Conservation (phyloP, 106 monocot genomes). For the Allium cepa region DNA sequence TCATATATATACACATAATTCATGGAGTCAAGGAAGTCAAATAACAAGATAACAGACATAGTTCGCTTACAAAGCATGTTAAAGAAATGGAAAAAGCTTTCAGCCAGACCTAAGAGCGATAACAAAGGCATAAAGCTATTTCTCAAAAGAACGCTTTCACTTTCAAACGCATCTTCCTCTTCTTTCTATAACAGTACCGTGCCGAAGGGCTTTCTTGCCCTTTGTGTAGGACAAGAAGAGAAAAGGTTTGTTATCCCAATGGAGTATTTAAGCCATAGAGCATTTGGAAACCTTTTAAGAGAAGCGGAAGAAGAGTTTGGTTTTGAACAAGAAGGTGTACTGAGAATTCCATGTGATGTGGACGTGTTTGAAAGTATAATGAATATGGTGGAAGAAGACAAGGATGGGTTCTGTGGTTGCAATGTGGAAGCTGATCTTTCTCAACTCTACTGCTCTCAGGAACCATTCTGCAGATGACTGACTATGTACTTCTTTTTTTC, state of each 20-base stretch:
- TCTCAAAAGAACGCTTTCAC: conserved; percentile 43
- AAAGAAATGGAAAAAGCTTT: conserved; percentile 64
- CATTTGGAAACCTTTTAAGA: conserved; percentile 34
- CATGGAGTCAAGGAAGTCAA: conserved; percentile 24
- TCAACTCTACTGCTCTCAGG: background rate
- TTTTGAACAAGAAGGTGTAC: conserved; percentile 43
- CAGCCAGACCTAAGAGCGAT: conserved; percentile 27
- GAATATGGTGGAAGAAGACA: conserved; percentile 33
- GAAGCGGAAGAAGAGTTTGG: conserved; percentile 69
- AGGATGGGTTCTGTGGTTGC: conserved; percentile 17
- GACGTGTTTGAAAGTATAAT: conserved; percentile 39
- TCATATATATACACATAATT: background rate
- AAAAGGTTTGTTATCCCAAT: conserved; percentile 57
- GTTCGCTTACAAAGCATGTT: conserved; percentile 54
- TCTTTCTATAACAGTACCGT: conserved; percentile 3
- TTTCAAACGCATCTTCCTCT: conserved; percentile 15
- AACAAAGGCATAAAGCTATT: conserved; percentile 28
- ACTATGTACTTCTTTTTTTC: background rate
- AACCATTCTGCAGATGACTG: conserved; percentile 17
- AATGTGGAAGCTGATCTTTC: conserved; percentile 16
- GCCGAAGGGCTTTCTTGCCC: conserved; percentile 48
- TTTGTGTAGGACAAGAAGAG: conserved; percentile 54
- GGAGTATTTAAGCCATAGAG: conserved; percentile 39
- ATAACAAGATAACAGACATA: conserved; percentile 60
- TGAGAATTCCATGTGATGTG: conserved; percentile 51